Percentiles rank a stretch among this genome's conserved stretches.
These are phyloP conservation scores for Marchantia polymorpha DNA, from an alignment of 225 moss, liverwort and hornwort genomes.

Conservation along the genomic window DNA sequence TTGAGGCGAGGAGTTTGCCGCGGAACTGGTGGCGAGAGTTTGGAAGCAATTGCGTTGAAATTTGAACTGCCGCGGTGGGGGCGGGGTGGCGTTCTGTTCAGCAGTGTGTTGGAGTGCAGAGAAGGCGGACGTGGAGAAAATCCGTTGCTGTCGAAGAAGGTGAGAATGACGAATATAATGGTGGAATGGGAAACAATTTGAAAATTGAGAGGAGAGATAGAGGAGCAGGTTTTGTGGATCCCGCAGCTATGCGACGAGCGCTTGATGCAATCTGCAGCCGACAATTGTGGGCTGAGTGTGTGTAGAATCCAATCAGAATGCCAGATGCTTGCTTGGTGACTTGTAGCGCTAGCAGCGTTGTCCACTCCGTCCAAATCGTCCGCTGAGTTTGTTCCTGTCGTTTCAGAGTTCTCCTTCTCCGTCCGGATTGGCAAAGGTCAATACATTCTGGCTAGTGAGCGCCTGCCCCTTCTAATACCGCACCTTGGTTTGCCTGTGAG, in stretches of 20 bases:
- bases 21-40: neutral
- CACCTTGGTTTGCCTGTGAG: neutral
- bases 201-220: neutral
- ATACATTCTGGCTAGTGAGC: neutral
- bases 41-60: neutral
- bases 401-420: neutral
- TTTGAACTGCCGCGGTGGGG: neutral
- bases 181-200: neutral
- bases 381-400: neutral
- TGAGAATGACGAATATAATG: neutral
- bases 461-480: neutral
- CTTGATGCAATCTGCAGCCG: neutral
- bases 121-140: neutral
- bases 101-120: neutral
- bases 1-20: neutral
- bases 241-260: neutral
- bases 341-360: neutral
- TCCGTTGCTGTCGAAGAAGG: neutral
- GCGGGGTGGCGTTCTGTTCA: neutral
- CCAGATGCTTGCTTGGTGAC: neutral
- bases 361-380: neutral
- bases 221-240: neutral
- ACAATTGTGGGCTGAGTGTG: neutral
- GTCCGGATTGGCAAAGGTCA: neutral
- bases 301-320: neutral